Conservation (phyloP, 1,139 yeast genomes). For the Kurtzmaniella quercitrusa region DNA sequence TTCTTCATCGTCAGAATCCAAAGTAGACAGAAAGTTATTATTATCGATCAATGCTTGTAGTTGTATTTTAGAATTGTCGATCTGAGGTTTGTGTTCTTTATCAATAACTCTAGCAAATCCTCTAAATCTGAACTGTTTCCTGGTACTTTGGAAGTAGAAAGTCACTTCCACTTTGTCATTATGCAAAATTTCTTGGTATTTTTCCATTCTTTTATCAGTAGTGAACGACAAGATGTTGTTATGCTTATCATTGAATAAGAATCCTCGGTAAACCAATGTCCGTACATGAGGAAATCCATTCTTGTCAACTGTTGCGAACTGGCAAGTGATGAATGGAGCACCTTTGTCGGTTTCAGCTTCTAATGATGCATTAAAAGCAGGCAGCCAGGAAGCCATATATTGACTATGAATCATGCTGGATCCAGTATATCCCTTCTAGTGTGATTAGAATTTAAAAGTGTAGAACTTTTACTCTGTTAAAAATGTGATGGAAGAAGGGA, state of each 20-base stretch:
- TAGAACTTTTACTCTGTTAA: background rate
- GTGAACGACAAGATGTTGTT: constrained; percentile 68
- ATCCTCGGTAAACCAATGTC: constrained; percentile 72
- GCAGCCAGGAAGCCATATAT: constrained; percentile 72
- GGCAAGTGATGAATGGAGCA: constrained; percentile 52
- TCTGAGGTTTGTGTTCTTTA: constrained; percentile 26
- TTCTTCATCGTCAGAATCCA: constrained; percentile 8
- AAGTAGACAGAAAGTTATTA: constrained; percentile 6
- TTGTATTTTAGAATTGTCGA: constrained; percentile 28
- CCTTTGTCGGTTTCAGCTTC: constrained; percentile 20
- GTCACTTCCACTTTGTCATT: constrained; percentile 69
- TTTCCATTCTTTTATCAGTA: constrained; percentile 68
- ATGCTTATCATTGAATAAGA: constrained; percentile 63
- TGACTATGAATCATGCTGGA: constrained; percentile 26
- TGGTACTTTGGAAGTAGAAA: constrained; percentile 58
- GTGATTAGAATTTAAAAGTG: background rate
- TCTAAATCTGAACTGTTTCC: constrained; percentile 67
- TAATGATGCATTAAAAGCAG: constrained; percentile 49
- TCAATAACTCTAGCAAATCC: constrained; percentile 57
- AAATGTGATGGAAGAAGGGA: background rate
- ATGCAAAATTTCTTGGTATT: constrained; percentile 47
- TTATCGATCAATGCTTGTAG: constrained; percentile 15
- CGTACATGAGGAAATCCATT: constrained; percentile 60
- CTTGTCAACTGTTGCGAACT: constrained; percentile 62
- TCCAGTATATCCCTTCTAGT: background rate